Conservation (phyloP, 805 yeast genomes). For the Cephaloascus albidus region DNA sequence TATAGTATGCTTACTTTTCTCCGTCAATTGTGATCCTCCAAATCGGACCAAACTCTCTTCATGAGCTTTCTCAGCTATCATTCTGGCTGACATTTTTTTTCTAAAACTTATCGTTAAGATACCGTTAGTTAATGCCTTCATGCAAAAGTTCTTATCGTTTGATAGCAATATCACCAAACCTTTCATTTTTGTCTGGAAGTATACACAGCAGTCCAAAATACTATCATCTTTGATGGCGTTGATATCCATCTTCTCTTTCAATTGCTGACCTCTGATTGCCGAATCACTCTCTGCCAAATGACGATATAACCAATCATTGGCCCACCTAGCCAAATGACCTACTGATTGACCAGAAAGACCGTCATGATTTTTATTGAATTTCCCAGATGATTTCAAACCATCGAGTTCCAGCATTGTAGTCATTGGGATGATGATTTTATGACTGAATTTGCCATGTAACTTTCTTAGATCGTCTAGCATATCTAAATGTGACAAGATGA, state of each 20-base stretch:
- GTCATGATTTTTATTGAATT: conserved; percentile 9
- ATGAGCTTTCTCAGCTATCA: conserved; percentile 30
- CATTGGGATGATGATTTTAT: conserved; percentile 55
- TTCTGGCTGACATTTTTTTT: conserved; percentile 30
- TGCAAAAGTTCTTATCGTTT: conserved; percentile 77
- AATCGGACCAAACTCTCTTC: conserved; percentile 13
- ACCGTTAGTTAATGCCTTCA: conserved; percentile 63
- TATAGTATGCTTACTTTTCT: conserved; percentile 2
- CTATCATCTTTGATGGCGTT: conserved; percentile 60
- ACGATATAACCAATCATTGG: conserved; percentile 69
- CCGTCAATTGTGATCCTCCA: not conserved
- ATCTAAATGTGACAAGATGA: conserved; percentile 58
- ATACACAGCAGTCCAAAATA: conserved; percentile 77
- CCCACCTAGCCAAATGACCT: conserved; percentile 56
- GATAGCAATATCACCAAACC: conserved; percentile 54
- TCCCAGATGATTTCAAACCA: conserved; percentile 50
- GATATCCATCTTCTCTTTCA: conserved; percentile 40
- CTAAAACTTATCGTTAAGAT: conserved; percentile 52
- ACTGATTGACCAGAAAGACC: conserved; percentile 23
- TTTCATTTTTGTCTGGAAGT: conserved; percentile 31
- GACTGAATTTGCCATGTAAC: conserved; percentile 29
- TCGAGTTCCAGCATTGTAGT: conserved; percentile 75
- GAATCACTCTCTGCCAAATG: conserved; percentile 42
- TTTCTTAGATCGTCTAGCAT: conserved; percentile 43
- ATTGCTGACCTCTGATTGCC: conserved; percentile 56